Conservation (phyloP, 148 eudicot genomes). For the Simmondsia chinensis region DNA sequence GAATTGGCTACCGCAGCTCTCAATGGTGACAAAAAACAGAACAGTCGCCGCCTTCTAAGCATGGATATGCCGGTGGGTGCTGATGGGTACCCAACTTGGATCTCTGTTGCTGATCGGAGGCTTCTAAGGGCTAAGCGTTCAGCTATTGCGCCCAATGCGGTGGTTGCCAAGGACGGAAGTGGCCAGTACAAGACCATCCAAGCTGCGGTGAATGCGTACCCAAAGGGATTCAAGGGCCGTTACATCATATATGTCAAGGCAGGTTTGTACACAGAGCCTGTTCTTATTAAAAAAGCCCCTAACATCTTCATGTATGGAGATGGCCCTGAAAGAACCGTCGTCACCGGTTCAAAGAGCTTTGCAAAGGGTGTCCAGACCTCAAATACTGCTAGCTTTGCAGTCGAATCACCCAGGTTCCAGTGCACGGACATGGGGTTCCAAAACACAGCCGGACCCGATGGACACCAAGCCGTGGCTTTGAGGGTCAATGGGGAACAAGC, state of each 20-base stretch:
- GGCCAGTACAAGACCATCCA: conserved; percentile 36
- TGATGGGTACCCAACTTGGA: conserved; percentile 44
- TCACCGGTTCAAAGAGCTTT: conserved; percentile 31
- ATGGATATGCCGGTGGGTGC: conserved; percentile 9
- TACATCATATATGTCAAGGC: conserved; percentile 46
- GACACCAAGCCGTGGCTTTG: conserved; percentile 56
- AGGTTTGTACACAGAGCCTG: conserved; percentile 36
- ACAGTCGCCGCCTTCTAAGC: conserved; percentile 25
- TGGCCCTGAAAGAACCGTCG: conserved; percentile 33
- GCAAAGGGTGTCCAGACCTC: conserved; percentile 9
- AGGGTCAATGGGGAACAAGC: conserved; percentile 24
- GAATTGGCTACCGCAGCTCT: conserved; percentile 3
- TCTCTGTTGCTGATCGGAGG: conserved; percentile 24
- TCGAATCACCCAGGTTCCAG: conserved; percentile 28
- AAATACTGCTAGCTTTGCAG: conserved; percentile 26
- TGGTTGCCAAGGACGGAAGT: conserved; percentile 48
- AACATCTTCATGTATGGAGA: conserved; percentile 51
- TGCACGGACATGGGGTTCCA: conserved; percentile 32
- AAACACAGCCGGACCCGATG: conserved; percentile 50
- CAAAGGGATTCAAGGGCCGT: conserved; percentile 15
- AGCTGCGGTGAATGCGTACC: conserved; percentile 35
- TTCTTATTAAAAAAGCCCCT: conserved; percentile 19
- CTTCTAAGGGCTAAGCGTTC: conserved; percentile 12
- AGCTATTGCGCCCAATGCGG: conserved; percentile 18
- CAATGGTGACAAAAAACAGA: not conserved